phyloP scores from a whole-genome alignment of 371 early-diverging fungal species.

The Lichtheimia corymbifera region DNA sequence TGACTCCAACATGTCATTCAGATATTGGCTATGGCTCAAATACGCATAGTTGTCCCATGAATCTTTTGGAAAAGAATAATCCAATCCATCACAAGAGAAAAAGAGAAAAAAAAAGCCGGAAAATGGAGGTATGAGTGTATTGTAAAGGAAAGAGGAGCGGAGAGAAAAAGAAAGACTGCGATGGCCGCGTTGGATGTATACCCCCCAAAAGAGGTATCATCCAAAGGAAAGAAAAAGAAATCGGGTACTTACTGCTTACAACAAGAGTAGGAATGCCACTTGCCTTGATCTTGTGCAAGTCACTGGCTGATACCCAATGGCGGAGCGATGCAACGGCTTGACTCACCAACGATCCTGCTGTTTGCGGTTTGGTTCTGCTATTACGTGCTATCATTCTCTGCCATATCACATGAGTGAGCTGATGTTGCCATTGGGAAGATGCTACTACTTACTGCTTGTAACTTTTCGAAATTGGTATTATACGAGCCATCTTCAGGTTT shows the following conservation, averaged over 20 bases:
- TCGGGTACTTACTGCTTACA: slow-evolving; percentile 21
- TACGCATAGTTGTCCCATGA: slow-evolving; percentile 30
- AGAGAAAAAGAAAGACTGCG: too few species aligned
- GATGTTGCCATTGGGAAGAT: too few species aligned
- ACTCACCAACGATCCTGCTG: slow-evolving; percentile 21
- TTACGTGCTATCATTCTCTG: not conserved
- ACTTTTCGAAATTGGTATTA: slow-evolving; percentile 24
- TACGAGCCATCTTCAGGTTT: slow-evolving; percentile 13
- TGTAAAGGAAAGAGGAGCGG: too few species aligned
- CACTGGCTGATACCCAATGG: slow-evolving; percentile 23
- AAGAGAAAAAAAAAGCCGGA: not conserved
- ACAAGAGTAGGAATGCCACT: slow-evolving; percentile 17
- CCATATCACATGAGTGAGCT: too few species aligned
- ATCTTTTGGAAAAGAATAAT: slow-evolving; percentile 12
- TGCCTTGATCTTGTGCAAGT: slow-evolving; percentile 17
- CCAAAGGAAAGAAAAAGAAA: not conserved
- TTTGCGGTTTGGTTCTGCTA: slow-evolving; percentile 24
- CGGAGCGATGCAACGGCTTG: slow-evolving; percentile 28
- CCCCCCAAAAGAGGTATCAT: not conserved
- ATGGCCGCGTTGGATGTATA: not conserved
- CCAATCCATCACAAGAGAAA: not conserved
- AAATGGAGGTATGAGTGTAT: too few species aligned
- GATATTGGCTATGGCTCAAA: slow-evolving; percentile 20
- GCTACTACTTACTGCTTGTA: slow-evolving; percentile 13
- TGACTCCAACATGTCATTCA: slow-evolving; percentile 22